These are phyloP conservation scores for Pisolithus sp. DNA, from an alignment of 768 basidiomycete species.

Conservation along the genomic window DNA sequence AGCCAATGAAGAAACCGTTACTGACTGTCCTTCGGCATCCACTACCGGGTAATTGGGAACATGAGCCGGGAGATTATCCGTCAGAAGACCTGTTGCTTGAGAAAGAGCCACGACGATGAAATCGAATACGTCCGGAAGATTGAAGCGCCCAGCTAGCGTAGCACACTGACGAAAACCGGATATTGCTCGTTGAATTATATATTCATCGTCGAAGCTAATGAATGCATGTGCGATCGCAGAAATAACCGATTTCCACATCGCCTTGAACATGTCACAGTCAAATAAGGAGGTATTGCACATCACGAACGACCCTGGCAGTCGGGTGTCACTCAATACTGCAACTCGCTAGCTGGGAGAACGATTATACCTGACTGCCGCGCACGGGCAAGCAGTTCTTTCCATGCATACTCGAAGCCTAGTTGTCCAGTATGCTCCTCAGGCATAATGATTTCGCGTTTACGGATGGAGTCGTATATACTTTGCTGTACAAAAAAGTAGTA, in stretches of 20 bases:
- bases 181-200: conserved; percentile 90
- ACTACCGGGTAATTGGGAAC: conserved; percentile 84
- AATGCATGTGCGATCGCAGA: conserved; percentile 96
- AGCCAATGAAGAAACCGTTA: conserved; percentile 89
- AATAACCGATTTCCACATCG: conserved; percentile 89
- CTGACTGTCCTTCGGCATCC: conserved; percentile 80
- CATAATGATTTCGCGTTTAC: conserved; percentile 91
- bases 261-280: conserved; percentile 89
- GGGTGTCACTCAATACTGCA: conserved; percentile 36
- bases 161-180: conserved; percentile 97
- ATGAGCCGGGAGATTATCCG: conserved; percentile 60
- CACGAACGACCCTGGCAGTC: conserved; percentile 40
- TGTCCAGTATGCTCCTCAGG: conserved; percentile 97
- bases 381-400: conserved; percentile 89
- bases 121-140: conserved; percentile 92
- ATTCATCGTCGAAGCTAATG: conserved; percentile 94
- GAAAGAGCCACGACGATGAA: conserved; percentile 91
- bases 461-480: conserved; percentile 89
- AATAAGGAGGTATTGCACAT: conserved; percentile 75
- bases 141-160: conserved; percentile 82
- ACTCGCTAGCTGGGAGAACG: conserved; percentile 1
- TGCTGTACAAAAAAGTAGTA: conserved; percentile 42
- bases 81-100: conserved; percentile 81
- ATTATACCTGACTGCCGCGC: conserved; percentile 67
- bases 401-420: conserved; percentile 96